Percentiles rank a stretch among this genome's conserved stretches.
Conservation (phyloP, 805 yeast genomes). For the Schwanniomyces pseudopolymorphus region DNA sequence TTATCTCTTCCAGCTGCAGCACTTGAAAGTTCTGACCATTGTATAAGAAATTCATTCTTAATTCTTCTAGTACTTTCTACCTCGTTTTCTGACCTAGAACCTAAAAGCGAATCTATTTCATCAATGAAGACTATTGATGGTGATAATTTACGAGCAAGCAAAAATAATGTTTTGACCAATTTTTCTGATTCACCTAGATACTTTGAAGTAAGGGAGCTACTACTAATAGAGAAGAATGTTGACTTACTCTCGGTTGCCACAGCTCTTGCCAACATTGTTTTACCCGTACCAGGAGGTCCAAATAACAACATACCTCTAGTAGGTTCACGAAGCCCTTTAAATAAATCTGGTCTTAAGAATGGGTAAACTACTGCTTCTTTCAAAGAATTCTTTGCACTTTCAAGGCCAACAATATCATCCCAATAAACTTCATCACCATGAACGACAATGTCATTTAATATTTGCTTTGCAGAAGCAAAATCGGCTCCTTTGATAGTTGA, state of each 20-base stretch:
- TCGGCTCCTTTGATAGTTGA: slow-evolving; percentile 71
- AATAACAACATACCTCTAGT: slow-evolving; percentile 93
- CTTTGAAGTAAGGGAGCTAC: slow-evolving; percentile 85
- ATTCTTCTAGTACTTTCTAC: slow-evolving; percentile 87
- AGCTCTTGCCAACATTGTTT: slow-evolving; percentile 95
- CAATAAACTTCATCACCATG: slow-evolving; percentile 90
- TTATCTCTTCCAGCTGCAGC: slow-evolving; percentile 75
- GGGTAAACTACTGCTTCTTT: slow-evolving; percentile 97
- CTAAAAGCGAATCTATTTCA: slow-evolving; percentile 88
- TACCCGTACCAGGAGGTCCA: slow-evolving; percentile 99
- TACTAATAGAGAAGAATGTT: slow-evolving; percentile 87
- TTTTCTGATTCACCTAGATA: slow-evolving; percentile 93
- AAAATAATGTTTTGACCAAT: slow-evolving; percentile 83
- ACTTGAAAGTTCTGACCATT: slow-evolving; percentile 89
- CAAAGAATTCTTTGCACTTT: slow-evolving; percentile 80
- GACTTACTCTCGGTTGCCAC: slow-evolving; percentile 95
- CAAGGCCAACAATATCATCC: slow-evolving; percentile 94
- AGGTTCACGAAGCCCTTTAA: slow-evolving; percentile 88
- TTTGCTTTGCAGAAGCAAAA: slow-evolving; percentile 73
- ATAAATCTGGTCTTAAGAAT: slow-evolving; percentile 88
- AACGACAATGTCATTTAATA: slow-evolving; percentile 82
- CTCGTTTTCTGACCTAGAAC: slow-evolving; percentile 73
- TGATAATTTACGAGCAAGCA: slow-evolving; percentile 78
- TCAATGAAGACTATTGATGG: slow-evolving; percentile 95
- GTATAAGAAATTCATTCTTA: slow-evolving; percentile 89